Percentiles rank a stretch among this genome's conserved stretches.
Conservation (phyloP, 768 basidiomycete genomes). For the Boletus reticulatus region DNA sequence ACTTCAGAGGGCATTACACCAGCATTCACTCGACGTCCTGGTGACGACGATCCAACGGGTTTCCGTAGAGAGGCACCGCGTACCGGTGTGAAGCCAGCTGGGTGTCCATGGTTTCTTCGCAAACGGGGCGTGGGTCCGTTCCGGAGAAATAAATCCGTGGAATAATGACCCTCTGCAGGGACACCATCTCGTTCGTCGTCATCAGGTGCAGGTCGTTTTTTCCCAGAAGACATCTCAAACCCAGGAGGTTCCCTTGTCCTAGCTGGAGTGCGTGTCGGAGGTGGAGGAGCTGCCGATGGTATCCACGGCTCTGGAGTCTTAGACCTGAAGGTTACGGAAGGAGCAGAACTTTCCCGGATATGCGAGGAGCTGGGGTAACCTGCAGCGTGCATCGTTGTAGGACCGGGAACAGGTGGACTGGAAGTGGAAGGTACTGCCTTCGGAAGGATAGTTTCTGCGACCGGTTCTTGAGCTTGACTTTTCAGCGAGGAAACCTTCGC, state of each 20-base stretch:
- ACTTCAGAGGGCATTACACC: slow-evolving; percentile 34
- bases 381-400: neutral
- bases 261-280: slow-evolving; percentile 50
- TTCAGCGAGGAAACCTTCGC: slow-evolving; percentile 59
- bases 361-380: slow-evolving; percentile 7
- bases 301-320: slow-evolving; percentile 53
- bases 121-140: slow-evolving; percentile 56
- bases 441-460: slow-evolving; percentile 8
- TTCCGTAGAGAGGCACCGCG: slow-evolving; percentile 47
- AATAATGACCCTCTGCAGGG: slow-evolving; percentile 65
- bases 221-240: slow-evolving; percentile 45
- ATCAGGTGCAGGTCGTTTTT: slow-evolving; percentile 75
- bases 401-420: slow-evolving; percentile 16
- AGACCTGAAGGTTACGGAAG: slow-evolving; percentile 42
- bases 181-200: slow-evolving; percentile 65
- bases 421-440: slow-evolving; percentile 4
- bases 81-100: slow-evolving; percentile 72
- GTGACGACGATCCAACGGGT: slow-evolving; percentile 38
- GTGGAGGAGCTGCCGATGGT: slow-evolving; percentile 14
- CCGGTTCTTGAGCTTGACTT: slow-evolving; percentile 30
- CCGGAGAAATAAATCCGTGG: slow-evolving; percentile 33
- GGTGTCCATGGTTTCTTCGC: slow-evolving; percentile 54
- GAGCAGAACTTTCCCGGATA: slow-evolving; percentile 38
- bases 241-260: slow-evolving; percentile 29
- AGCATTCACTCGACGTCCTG: slow-evolving; percentile 44